A percentile compares a stretch with the other conserved stretches of the same genome.
Evolutionary conservation across 2,329 filamentous ascomycete genomes (phyloP).

Genomic region (Davidsoniella neocaledoniae): DNA sequence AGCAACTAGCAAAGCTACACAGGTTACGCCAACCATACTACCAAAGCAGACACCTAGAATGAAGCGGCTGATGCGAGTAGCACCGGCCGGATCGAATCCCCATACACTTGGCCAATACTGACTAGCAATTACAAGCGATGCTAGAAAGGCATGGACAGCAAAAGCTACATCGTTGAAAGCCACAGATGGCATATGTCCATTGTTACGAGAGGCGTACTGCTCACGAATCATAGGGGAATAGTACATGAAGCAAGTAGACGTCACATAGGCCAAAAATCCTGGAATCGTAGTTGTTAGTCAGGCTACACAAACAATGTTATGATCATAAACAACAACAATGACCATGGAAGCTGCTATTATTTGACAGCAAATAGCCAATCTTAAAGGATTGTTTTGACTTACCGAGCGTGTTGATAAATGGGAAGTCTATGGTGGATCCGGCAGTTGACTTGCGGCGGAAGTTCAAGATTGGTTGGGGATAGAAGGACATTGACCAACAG

Average conservation of each 20-base stretch:
- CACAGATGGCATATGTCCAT: slow-evolving; percentile 63
- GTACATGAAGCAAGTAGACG: slow-evolving; percentile 60
- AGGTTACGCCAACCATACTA: slow-evolving; percentile 42
- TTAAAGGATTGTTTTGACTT: slow-evolving; percentile 4
- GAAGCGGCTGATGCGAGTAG: slow-evolving; percentile 38
- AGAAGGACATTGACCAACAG: slow-evolving; percentile 79
- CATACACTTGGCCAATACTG: slow-evolving; percentile 66
- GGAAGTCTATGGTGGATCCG: slow-evolving; percentile 79
- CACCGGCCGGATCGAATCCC: slow-evolving; percentile 50
- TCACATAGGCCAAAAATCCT: slow-evolving; percentile 60
- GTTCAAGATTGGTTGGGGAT: slow-evolving; percentile 78
- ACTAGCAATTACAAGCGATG: slow-evolving; percentile 56
- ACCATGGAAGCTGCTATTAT: too few relatives aligned
- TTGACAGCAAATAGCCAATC: too few relatives aligned
- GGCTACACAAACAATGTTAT: not conserved
- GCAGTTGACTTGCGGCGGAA: slow-evolving; percentile 57
- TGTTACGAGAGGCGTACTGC: slow-evolving; percentile 71
- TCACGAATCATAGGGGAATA: slow-evolving; percentile 60
- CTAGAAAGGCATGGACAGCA: slow-evolving; percentile 59
- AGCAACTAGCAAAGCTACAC: slow-evolving; percentile 31
- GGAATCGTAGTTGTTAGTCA: slow-evolving; percentile 3
- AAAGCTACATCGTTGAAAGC: slow-evolving; percentile 83
- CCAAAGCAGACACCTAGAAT: slow-evolving; percentile 56
- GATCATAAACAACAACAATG: too few relatives aligned
- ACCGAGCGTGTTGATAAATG: slow-evolving; percentile 53